These are phyloP conservation scores for Sequoiadendron giganteum DNA, from an alignment of 75 land plant genomes.

Conservation along the genomic window DNA sequence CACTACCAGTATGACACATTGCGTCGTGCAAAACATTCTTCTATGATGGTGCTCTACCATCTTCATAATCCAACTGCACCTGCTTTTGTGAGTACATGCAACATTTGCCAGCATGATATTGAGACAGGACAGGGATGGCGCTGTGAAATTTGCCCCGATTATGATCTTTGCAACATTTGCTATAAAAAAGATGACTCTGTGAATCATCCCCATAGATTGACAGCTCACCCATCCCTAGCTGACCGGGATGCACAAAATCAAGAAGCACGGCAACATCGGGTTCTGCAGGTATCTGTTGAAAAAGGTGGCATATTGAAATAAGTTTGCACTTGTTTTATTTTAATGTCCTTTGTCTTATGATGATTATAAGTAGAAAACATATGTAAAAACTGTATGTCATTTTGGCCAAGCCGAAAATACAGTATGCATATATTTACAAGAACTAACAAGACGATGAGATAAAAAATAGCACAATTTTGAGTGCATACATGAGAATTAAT, in stretches of 20 bases:
- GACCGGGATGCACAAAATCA: constrained; percentile 52
- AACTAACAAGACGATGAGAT: not conserved
- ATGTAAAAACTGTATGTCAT: not conserved
- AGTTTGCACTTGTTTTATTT: not conserved
- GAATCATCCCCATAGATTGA: constrained; percentile 39
- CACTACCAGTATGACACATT: constrained; percentile 81
- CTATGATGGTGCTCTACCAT: constrained; percentile 82
- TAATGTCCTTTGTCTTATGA: not conserved
- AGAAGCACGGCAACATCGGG: constrained; percentile 51
- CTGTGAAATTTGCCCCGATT: constrained; percentile 52
- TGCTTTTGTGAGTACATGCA: constrained; percentile 40
- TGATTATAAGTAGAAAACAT: not conserved
- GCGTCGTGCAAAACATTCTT: constrained; percentile 83
- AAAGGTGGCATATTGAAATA: not conserved
- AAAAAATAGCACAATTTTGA: not conserved
- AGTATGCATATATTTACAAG: not conserved
- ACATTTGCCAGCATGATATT: constrained; percentile 42
- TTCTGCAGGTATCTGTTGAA: constrained; percentile 32
- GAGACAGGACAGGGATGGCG: constrained; percentile 57
- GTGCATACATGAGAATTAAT: not conserved
- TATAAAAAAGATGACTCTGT: constrained; percentile 18
- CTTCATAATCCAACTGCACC: constrained; percentile 59
- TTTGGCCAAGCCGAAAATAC: not conserved
- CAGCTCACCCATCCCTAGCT: constrained; percentile 27
- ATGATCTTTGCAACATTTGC: constrained; percentile 49